Conservation (phyloP, 495 filamentous ascomycete genomes). For the Talaromyces proteolyticus region DNA sequence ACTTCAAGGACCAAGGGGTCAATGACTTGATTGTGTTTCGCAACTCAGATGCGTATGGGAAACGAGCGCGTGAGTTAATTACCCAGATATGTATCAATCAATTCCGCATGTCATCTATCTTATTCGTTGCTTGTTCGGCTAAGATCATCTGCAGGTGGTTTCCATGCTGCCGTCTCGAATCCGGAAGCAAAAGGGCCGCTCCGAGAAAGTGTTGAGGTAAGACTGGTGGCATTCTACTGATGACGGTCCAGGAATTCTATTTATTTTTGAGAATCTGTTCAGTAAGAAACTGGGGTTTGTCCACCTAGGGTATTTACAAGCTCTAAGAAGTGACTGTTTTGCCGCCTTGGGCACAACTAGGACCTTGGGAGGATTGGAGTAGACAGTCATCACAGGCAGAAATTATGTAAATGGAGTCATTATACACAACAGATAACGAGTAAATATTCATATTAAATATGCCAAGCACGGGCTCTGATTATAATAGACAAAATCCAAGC, state of each 20-base stretch:
- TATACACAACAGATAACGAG: no score
- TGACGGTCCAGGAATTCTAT: background rate
- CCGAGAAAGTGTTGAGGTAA: background rate
- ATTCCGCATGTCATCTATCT: background rate
- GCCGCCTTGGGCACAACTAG: no score
- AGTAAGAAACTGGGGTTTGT: background rate
- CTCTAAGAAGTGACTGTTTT: no score
- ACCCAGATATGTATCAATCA: background rate
- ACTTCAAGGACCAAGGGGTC: background rate
- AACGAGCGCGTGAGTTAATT: background rate
- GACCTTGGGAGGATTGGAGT: no score
- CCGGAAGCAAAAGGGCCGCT: background rate
- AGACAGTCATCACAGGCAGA: no score
- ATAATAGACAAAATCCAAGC: no score
- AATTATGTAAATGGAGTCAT: no score
- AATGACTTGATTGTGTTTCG: background rate
- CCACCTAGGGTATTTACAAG: background rate
- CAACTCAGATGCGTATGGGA: background rate
- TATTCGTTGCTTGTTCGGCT: background rate
- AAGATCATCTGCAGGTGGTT: background rate
- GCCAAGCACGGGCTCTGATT: no score
- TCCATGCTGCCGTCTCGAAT: background rate
- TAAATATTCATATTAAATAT: no score
- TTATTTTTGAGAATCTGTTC: background rate
- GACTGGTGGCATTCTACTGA: background rate